These are phyloP conservation scores for Incumbomyces lentus DNA, from an alignment of 2,329 filamentous ascomycete genomes.

Conservation along the genomic window DNA sequence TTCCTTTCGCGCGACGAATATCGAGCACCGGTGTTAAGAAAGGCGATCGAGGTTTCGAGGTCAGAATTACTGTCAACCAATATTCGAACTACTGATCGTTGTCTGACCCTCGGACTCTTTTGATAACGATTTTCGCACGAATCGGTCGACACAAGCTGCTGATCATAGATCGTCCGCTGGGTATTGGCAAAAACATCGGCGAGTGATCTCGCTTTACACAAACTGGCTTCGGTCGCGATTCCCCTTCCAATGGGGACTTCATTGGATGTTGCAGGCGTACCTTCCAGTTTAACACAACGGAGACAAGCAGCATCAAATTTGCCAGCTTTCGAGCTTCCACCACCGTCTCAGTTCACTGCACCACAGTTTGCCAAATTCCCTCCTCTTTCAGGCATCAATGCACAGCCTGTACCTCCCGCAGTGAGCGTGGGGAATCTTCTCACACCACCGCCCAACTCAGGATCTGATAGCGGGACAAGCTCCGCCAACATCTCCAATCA, in stretches of 20 bases:
- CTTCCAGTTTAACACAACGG: slow-evolving; percentile 59
- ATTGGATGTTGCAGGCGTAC: slow-evolving; percentile 50
- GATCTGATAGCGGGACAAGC: slow-evolving; percentile 35
- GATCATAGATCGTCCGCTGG: not conserved
- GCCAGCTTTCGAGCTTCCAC: slow-evolving; percentile 59
- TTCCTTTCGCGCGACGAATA: not conserved
- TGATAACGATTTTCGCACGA: not conserved
- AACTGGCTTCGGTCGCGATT: slow-evolving; percentile 53
- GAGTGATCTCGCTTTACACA: slow-evolving; percentile 31
- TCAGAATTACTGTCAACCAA: not conserved
- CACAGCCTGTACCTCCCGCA: slow-evolving; percentile 34
- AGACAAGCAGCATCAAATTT: slow-evolving; percentile 59
- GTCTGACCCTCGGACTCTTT: not conserved
- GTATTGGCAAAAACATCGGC: not conserved
- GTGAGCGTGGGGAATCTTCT: slow-evolving; percentile 52
- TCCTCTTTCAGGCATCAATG: slow-evolving; percentile 24
- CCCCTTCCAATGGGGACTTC: slow-evolving; percentile 53
- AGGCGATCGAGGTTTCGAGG: not conserved
- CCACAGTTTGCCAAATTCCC: slow-evolving; percentile 41
- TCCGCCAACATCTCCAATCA: slow-evolving; percentile 47
- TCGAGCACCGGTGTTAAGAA: not conserved
- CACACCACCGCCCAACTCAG: slow-evolving; percentile 50
- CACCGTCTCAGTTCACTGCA: slow-evolving; percentile 43
- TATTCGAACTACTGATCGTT: not conserved
- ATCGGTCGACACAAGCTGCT: not conserved